Evolutionary conservation across 2,329 filamentous ascomycete species (phyloP).

Genomic region (Scedosporium aurantiacum): DNA sequence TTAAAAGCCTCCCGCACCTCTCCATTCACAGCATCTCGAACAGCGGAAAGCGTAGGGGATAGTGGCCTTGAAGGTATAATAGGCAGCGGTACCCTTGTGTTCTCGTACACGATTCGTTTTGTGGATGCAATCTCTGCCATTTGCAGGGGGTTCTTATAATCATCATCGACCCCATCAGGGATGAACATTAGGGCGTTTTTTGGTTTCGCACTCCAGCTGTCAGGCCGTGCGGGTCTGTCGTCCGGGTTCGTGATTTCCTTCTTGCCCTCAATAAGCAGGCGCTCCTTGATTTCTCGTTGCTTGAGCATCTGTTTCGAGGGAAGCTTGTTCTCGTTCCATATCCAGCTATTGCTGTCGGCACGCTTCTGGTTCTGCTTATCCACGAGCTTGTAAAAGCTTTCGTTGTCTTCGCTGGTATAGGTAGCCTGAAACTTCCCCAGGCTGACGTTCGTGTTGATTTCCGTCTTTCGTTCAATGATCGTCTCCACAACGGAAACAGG

Average conservation of each 20-base stretch:
- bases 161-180: conserved; percentile 53
- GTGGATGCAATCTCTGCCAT: conserved; percentile 58
- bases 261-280: conserved; percentile 32
- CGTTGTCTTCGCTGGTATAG: conserved; percentile 96
- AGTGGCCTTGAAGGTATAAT: conserved; percentile 38
- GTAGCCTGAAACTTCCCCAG: conserved; percentile 79
- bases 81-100: conserved; percentile 62
- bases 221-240: conserved; percentile 63
- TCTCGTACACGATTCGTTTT: conserved; percentile 68
- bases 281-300: conserved; percentile 50
- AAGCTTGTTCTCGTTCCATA: conserved; percentile 83
- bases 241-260: conserved; percentile 56
- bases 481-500: conserved; percentile 46
- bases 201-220: conserved; percentile 64
- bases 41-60: conserved; percentile 74
- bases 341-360: conserved; percentile 76
- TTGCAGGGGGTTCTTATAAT: conserved; percentile 52
- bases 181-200: conserved; percentile 83
- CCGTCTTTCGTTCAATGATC: conserved; percentile 26
- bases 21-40: conserved; percentile 75
- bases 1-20: conserved; percentile 50
- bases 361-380: conserved; percentile 82
- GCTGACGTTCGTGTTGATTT: conserved; percentile 66
- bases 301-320: conserved; percentile 66
- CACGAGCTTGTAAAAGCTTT: conserved; percentile 85